These are phyloP conservation scores for Astragalus glycyphyllos DNA, from an alignment of 306 rosid species.

Conservation along the genomic window DNA sequence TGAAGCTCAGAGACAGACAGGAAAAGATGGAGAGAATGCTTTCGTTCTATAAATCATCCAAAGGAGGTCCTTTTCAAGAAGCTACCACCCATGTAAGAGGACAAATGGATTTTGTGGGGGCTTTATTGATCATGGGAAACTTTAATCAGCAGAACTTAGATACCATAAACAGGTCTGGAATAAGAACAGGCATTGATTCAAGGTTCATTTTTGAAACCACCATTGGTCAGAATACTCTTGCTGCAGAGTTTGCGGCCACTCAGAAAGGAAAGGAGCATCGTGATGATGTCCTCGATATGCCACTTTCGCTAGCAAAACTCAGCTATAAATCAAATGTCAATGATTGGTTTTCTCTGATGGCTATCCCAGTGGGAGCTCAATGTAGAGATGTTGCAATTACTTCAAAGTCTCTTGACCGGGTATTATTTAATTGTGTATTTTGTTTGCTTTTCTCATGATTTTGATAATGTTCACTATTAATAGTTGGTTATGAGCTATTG, in stretches of 20 bases:
- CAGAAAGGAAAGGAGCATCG: conserved; percentile 48
- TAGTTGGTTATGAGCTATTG: conserved; percentile 12
- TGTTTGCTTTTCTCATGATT: conserved; percentile 3
- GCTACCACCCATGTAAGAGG: conserved; percentile 66
- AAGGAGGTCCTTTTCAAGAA: conserved; percentile 79
- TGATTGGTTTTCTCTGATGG: conserved; percentile 72
- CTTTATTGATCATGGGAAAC: conserved; percentile 52
- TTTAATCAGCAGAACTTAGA: conserved; percentile 54
- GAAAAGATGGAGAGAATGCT: conserved; percentile 79
- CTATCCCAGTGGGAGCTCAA: conserved; percentile 79
- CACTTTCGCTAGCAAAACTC: conserved; percentile 75
- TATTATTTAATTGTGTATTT: conserved; percentile 33
- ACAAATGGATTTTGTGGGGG: conserved; percentile 73
- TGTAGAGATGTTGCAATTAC: conserved; percentile 75
- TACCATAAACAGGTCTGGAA: conserved; percentile 57
- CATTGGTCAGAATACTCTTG: conserved; percentile 58
- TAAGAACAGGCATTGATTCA: conserved; percentile 69
- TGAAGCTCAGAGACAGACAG: conserved; percentile 90
- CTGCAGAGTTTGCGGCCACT: conserved; percentile 71
- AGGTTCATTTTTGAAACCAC: conserved; percentile 78
- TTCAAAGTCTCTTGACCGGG: conserved; percentile 68
- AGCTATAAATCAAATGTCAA: conserved; percentile 54
- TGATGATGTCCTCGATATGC: conserved; percentile 47
- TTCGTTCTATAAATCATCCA: conserved; percentile 70
- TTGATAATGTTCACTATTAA: neutral